phyloP scores from a whole-genome alignment of 1,284 basidiomycete species.

The Neolentinus lepideus region DNA sequence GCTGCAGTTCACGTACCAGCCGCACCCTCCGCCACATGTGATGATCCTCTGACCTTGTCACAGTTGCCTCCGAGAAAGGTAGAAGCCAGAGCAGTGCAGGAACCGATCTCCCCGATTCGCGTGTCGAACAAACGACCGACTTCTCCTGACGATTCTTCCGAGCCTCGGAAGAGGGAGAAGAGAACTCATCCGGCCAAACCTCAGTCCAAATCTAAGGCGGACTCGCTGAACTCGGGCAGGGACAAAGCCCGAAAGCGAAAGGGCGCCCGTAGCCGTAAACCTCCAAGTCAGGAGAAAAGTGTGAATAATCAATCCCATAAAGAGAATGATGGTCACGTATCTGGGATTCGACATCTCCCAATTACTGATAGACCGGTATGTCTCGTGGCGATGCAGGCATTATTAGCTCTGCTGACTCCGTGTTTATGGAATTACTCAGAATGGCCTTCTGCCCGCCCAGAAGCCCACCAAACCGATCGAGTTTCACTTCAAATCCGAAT shows the following conservation, averaged over 20 bases:
- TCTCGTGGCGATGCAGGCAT: background rate
- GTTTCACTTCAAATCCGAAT: conserved; percentile 43
- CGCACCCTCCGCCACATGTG: background rate
- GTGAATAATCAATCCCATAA: background rate
- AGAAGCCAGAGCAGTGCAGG: background rate
- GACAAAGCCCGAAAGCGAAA: conserved; percentile 4
- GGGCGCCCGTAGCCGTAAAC: conserved; percentile 13
- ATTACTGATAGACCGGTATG: background rate
- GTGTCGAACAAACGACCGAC: conserved; percentile 31
- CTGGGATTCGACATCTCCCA: background rate
- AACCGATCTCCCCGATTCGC: conserved; percentile 16
- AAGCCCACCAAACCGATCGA: conserved; percentile 39
- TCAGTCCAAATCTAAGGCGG: background rate
- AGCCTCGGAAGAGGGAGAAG: conserved; percentile 23
- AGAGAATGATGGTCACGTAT: background rate
- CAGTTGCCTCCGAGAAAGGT: conserved; percentile 11
- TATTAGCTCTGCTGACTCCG: background rate
- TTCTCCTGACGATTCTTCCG: conserved; percentile 11
- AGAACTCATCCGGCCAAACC: background rate
- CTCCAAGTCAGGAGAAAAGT: background rate
- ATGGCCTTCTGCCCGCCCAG: conserved; percentile 21
- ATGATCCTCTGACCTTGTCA: conserved; percentile 11
- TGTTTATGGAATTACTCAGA: conserved; percentile 10
- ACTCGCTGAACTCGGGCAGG: background rate
- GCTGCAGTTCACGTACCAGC: background rate